A percentile compares a stretch with the other conserved stretches of the same genome.
phyloP scores from a whole-genome alignment of 768 basidiomycete species.

The Mycena capillaripes region DNA sequence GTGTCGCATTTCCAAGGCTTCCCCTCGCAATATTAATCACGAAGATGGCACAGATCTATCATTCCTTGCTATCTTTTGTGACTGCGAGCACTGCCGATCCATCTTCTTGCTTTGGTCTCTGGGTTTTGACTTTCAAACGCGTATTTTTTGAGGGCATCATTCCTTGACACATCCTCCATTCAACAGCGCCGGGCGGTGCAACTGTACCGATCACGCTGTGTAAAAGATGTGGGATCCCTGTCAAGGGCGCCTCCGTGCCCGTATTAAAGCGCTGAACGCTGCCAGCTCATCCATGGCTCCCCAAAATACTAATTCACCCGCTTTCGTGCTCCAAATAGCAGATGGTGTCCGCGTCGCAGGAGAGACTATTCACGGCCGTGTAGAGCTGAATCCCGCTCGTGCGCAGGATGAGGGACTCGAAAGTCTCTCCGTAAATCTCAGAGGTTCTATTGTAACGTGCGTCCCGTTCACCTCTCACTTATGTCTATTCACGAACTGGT shows the following conservation, averaged over 20 bases:
- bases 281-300: slow-evolving; percentile 21
- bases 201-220: not conserved
- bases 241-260: not conserved
- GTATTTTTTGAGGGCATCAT: not conserved
- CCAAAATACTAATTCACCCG: not conserved
- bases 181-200: slow-evolving; percentile 1
- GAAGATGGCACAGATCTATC: not conserved
- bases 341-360: slow-evolving; percentile 29
- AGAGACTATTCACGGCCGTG: slow-evolving; percentile 25
- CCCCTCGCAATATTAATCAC: not conserved
- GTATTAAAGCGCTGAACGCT: slow-evolving; percentile 1
- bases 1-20: not conserved
- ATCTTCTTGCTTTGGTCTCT: not conserved
- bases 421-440: slow-evolving; percentile 16
- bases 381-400: slow-evolving; percentile 24
- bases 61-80: not conserved
- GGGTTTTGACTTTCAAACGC: not conserved
- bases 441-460: slow-evolving; percentile 30
- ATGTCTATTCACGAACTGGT: not conserved
- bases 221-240: slow-evolving; percentile 3
- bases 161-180: not conserved
- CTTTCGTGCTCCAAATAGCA: slow-evolving; percentile 25
- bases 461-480: not conserved
- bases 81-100: not conserved
- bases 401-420: slow-evolving; percentile 33